Conservation (phyloP, 257 asterid species). For the Misopates orontium region DNA sequence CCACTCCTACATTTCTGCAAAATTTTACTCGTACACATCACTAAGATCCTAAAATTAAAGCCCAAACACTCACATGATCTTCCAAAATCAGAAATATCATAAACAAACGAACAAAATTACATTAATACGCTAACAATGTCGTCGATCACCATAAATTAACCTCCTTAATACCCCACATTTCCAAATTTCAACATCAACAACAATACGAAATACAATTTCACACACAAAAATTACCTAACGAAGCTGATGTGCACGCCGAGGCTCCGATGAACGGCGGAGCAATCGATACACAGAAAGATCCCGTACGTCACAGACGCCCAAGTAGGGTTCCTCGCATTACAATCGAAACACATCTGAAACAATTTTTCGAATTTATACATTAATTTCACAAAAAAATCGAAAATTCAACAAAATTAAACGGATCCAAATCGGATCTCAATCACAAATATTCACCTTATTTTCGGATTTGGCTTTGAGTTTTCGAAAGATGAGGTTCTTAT, state of each 20-base stretch:
- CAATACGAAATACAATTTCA: no score
- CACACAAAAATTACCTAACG: constrained; percentile 85
- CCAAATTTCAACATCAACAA: no score
- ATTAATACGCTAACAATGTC: no score
- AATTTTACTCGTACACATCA: no score
- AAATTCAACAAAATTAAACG: constrained; percentile 13
- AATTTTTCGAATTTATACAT: neutral
- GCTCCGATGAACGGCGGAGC: constrained; percentile 92
- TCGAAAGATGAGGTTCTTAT: constrained; percentile 77
- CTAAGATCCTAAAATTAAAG: no score
- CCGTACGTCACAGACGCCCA: constrained; percentile 99
- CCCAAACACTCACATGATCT: no score
- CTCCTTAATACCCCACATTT: no score
- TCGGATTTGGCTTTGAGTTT: constrained; percentile 88
- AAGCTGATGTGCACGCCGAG: constrained; percentile 97
- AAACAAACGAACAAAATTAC: no score
- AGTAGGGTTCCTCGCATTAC: constrained; percentile 92
- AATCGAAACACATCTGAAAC: constrained; percentile 91
- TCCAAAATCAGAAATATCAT: no score
- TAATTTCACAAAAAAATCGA: no score
- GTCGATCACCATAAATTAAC: no score
- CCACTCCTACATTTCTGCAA: no score
- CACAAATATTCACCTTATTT: constrained; percentile 67
- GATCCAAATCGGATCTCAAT: constrained; percentile 81
- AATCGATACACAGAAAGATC: constrained; percentile 91